Conservation (phyloP, 352 stramenopile genomes). For the Pilasporangium apinafurcum region DNA sequence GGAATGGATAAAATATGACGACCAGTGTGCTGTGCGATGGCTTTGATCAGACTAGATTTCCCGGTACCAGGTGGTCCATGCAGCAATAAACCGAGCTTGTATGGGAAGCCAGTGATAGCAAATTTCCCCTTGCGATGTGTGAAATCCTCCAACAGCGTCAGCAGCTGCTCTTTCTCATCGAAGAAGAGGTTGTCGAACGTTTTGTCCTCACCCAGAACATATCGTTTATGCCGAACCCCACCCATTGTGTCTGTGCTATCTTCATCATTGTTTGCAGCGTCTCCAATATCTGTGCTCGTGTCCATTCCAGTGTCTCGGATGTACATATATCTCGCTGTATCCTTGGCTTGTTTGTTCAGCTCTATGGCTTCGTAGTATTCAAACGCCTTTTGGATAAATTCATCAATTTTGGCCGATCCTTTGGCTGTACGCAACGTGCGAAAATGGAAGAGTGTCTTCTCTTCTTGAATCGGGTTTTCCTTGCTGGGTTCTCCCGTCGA, state of each 20-base stretch:
- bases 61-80: conserved; percentile 70
- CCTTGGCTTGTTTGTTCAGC: conserved; percentile 10
- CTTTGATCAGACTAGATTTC: conserved; percentile 81
- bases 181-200: conserved; percentile 80
- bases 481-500: no score
- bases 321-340: conserved; percentile 28
- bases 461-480: conserved; percentile 9
- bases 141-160: conserved; percentile 60
- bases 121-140: conserved; percentile 51
- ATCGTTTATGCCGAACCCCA: conserved; percentile 40
- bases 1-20: conserved; percentile 50
- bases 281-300: conserved; percentile 1
- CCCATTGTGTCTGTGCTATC: background rate
- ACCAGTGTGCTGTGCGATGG: conserved; percentile 53
- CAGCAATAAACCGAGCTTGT: conserved; percentile 74
- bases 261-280: conserved; percentile 1
- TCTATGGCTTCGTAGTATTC: conserved; percentile 16
- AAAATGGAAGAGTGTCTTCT: conserved; percentile 10
- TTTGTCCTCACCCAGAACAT: conserved; percentile 72
- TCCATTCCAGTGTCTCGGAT: no score
- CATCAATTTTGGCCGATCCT: conserved; percentile 16
- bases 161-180: conserved; percentile 40
- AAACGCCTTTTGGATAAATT: conserved; percentile 19
- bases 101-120: conserved; percentile 64
- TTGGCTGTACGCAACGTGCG: conserved; percentile 8